Conservation (phyloP, 2,329 filamentous ascomycete species). For the Hortaea werneckii region DNA sequence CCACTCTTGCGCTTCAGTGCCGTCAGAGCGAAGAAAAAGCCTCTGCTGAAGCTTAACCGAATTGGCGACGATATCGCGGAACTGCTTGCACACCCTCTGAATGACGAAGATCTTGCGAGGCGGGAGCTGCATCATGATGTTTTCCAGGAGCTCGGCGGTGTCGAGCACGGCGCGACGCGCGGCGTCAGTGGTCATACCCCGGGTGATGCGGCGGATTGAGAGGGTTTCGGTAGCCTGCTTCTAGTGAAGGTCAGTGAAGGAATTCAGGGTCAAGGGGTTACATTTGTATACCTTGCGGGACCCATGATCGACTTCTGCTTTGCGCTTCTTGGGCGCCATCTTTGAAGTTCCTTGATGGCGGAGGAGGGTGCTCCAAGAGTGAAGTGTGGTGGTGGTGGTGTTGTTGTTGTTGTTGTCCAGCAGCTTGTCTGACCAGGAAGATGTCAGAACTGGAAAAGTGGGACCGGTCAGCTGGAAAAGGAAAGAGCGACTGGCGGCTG, state of each 20-base stretch:
- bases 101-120: conserved; percentile 20
- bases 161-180: conserved; percentile 15
- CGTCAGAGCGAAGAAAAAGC: conserved; percentile 5
- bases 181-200: background rate
- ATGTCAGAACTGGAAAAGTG: background rate
- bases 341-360: background rate
- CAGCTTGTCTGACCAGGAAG: background rate
- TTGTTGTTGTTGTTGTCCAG: background rate
- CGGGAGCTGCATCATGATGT: conserved; percentile 24
- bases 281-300: background rate
- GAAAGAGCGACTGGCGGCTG: background rate
- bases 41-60: conserved; percentile 4
- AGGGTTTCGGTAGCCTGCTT: background rate
- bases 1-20: background rate
- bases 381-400: background rate
- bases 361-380: too few species aligned
- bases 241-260: background rate
- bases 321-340: background rate
- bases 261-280: background rate
- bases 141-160: conserved; percentile 29
- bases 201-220: background rate
- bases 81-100: conserved; percentile 16
- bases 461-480: background rate
- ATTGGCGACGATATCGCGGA: background rate
- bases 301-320: background rate